Evolutionary conservation across 805 yeast genomes (phyloP).

Genomic region (Limtongozyma cylindracea): DNA sequence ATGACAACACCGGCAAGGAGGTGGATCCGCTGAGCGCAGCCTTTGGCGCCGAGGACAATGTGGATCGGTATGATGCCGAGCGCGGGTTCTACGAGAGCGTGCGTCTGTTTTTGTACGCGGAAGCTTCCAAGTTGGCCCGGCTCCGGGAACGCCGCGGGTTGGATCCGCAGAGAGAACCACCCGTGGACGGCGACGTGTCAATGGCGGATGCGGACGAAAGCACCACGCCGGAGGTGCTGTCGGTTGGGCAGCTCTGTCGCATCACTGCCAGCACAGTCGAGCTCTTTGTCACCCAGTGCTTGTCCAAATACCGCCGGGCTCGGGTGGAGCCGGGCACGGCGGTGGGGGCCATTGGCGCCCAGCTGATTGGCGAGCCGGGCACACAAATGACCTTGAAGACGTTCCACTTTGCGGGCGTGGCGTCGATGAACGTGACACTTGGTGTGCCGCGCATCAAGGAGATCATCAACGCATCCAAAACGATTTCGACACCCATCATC

Average conservation of each 20-base stretch:
- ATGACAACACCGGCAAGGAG: slow-evolving; percentile 49
- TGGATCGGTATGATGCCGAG: slow-evolving; percentile 75
- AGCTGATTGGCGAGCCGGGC: slow-evolving; percentile 98
- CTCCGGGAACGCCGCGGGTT: slow-evolving; percentile 29
- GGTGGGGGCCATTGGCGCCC: slow-evolving; percentile 98
- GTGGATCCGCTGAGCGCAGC: too few relatives aligned
- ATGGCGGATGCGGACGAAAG: slow-evolving; percentile 15
- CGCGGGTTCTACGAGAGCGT: slow-evolving; percentile 63
- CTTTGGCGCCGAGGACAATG: slow-evolving; percentile 31
- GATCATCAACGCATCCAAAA: slow-evolving; percentile 90
- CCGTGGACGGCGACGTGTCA: too few relatives aligned
- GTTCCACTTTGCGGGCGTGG: slow-evolving; percentile 99
- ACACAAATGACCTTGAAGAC: slow-evolving; percentile 88
- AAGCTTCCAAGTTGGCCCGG: slow-evolving; percentile 28
- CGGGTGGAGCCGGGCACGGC: slow-evolving; percentile 98
- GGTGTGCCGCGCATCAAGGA: slow-evolving; percentile 99
- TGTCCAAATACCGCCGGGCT: slow-evolving; percentile 65
- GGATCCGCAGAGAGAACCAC: slow-evolving; percentile 9
- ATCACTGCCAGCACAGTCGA: slow-evolving; percentile 34
- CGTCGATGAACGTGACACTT: slow-evolving; percentile 93
- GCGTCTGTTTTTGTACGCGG: slow-evolving; percentile 29
- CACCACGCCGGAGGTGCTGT: slow-evolving; percentile 9
- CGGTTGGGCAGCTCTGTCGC: slow-evolving; percentile 39
- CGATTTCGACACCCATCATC: slow-evolving; percentile 88
- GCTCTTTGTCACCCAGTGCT: slow-evolving; percentile 50